Evolutionary conservation across 2,329 filamentous ascomycete species (phyloP).

Genomic region (Aspergillus proliferans): DNA sequence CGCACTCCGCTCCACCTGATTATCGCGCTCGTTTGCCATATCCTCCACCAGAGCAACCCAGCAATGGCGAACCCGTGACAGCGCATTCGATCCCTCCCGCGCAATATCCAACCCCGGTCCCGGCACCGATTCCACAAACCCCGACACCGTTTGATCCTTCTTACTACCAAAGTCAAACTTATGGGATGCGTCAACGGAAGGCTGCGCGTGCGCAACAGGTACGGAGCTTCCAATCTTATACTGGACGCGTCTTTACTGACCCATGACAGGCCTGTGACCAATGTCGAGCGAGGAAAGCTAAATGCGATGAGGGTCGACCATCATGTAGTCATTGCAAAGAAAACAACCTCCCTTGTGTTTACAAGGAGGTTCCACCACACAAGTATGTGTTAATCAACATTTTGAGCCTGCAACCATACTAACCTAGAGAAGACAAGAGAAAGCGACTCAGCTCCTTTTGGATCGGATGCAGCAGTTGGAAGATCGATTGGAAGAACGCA

Average conservation of each 20-base stretch:
- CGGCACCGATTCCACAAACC: conserved; percentile 19
- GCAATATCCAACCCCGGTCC: conserved; percentile 22
- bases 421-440: conserved; percentile 31
- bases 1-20: conserved; percentile 28
- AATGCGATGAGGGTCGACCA: conserved; percentile 81
- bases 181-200: conserved; percentile 32
- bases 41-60: conserved; percentile 23
- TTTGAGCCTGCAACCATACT: background rate
- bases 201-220: conserved; percentile 37
- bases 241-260: background rate
- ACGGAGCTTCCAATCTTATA: conserved; percentile 1
- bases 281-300: conserved; percentile 80
- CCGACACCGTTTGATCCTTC: conserved; percentile 24
- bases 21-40: conserved; percentile 29
- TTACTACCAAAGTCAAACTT: conserved; percentile 27
- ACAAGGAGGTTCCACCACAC: conserved; percentile 83
- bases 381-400: conserved; percentile 55
- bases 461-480: conserved; percentile 29
- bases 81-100: conserved; percentile 25
- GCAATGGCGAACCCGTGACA: conserved; percentile 24
- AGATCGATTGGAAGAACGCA: conserved; percentile 21
- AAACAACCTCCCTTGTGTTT: conserved; percentile 75
- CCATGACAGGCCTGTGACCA: conserved; percentile 72
- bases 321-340: conserved; percentile 82
- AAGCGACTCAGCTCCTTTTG: conserved; percentile 32